Conservation (phyloP, 768 basidiomycete species). For the Suillus variegatus region DNA sequence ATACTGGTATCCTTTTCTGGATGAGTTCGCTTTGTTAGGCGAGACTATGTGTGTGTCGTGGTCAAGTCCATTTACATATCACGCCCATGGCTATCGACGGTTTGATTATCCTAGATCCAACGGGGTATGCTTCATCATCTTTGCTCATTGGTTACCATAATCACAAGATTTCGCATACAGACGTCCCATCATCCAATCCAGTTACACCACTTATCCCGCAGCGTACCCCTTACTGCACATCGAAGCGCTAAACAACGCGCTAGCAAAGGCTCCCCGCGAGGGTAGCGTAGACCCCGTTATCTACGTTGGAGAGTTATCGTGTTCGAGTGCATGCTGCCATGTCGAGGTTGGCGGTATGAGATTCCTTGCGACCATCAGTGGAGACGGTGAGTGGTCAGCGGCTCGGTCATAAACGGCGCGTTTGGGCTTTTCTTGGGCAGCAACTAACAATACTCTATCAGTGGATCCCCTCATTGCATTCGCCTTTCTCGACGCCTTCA, state of each 20-base stretch:
- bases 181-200: slow-evolving; percentile 86
- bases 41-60: not conserved
- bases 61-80: not conserved
- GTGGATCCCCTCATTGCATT: slow-evolving; percentile 91
- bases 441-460: slow-evolving; percentile 29
- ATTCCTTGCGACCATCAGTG: slow-evolving; percentile 79
- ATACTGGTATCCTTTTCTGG: not conserved
- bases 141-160: slow-evolving; percentile 14
- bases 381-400: slow-evolving; percentile 64
- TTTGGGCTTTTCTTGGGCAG: not conserved
- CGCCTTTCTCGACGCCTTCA: slow-evolving; percentile 83
- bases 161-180: slow-evolving; percentile 35
- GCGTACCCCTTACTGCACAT: slow-evolving; percentile 86
- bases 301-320: slow-evolving; percentile 54
- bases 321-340: slow-evolving; percentile 79
- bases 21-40: not conserved
- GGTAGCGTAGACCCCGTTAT: slow-evolving; percentile 74
- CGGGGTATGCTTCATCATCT: slow-evolving; percentile 52
- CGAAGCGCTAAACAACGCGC: slow-evolving; percentile 77
- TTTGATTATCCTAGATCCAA: slow-evolving; percentile 73
- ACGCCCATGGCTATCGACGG: slow-evolving; percentile 74
- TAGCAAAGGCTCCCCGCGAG: slow-evolving; percentile 53
- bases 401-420: not conserved
- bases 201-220: slow-evolving; percentile 75
- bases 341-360: slow-evolving; percentile 73